Conservation (phyloP, 768 basidiomycete genomes). For the Boletus sp. region DNA sequence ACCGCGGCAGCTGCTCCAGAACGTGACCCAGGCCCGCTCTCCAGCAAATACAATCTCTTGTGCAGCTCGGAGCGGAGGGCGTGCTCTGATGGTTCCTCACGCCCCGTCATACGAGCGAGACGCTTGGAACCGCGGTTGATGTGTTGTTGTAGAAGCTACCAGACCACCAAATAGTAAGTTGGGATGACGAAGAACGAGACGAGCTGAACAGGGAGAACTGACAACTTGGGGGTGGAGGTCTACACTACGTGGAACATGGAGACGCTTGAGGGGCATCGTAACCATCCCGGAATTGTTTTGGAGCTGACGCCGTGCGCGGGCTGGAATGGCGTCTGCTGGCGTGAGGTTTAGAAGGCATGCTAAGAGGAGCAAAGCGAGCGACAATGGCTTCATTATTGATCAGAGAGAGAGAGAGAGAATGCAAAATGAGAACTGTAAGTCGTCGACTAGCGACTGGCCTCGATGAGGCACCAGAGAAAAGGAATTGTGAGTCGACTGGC, state of each 20-base stretch:
- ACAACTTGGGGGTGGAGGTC: slow-evolving; percentile 46
- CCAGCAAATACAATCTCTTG: slow-evolving; percentile 41
- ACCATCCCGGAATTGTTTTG: slow-evolving; percentile 31
- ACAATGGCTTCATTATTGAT: slow-evolving; percentile 51
- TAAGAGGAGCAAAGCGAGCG: slow-evolving; percentile 50
- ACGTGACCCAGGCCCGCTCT: slow-evolving; percentile 23
- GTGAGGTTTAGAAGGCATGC: slow-evolving; percentile 48
- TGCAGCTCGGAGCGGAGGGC: slow-evolving; percentile 46
- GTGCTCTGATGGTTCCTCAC: slow-evolving; percentile 46
- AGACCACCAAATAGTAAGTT: neutral
- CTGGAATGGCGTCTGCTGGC: slow-evolving; percentile 30
- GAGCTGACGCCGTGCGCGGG: slow-evolving; percentile 9
- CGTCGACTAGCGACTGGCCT: slow-evolving; percentile 16
- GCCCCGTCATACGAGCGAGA: slow-evolving; percentile 67
- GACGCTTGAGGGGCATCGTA: slow-evolving; percentile 42
- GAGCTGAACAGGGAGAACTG: slow-evolving; percentile 15
- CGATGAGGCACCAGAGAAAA: neutral
- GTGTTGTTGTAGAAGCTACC: slow-evolving; percentile 64
- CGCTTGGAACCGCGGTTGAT: slow-evolving; percentile 65
- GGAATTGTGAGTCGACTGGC: slow-evolving; percentile 15
- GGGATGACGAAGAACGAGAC: neutral
- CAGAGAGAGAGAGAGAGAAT: neutral
- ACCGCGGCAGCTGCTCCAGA: neutral
- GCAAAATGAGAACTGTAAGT: neutral
- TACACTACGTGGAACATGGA: slow-evolving; percentile 26